Evolutionary conservation across 352 stramenopile species (phyloP).

Genomic region (Globisporangium cystogenes): DNA sequence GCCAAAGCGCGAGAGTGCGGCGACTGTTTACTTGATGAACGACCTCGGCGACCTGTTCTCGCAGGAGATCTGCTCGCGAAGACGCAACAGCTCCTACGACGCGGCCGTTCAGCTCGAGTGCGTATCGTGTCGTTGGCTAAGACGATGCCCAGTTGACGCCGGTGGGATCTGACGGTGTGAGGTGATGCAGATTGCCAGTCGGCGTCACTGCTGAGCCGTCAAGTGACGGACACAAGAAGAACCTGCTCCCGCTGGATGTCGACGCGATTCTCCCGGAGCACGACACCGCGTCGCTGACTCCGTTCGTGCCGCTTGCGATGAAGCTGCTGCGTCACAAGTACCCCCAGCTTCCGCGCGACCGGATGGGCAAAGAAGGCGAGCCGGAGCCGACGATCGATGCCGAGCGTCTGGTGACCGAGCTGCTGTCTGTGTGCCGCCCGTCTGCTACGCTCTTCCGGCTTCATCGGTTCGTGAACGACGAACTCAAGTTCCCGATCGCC

Average conservation of each 20-base stretch:
- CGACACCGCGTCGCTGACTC: conserved; percentile 34
- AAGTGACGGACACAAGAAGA: conserved; percentile 12
- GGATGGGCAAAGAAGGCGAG: not conserved
- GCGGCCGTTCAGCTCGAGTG: conserved; percentile 54
- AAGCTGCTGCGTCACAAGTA: conserved; percentile 44
- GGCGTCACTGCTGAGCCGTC: conserved; percentile 29
- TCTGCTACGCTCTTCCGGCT: conserved; percentile 57
- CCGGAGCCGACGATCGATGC: conserved; percentile 19
- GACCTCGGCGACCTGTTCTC: conserved; percentile 58
- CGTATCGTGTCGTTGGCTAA: conserved; percentile 8
- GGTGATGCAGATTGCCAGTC: conserved; percentile 38
- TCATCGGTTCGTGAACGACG: conserved; percentile 47
- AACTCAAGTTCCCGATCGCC: conserved; percentile 32
- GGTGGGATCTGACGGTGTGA: not conserved
- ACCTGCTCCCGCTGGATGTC: conserved; percentile 35
- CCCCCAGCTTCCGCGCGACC: conserved; percentile 29
- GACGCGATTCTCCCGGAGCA: conserved; percentile 60
- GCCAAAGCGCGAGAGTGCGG: conserved; percentile 13
- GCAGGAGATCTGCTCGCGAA: conserved; percentile 35
- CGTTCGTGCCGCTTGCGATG: conserved; percentile 35
- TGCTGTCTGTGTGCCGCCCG: conserved; percentile 36
- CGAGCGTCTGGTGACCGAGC: conserved; percentile 23
- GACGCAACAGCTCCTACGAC: conserved; percentile 28
- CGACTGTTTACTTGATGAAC: conserved; percentile 61
- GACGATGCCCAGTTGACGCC: no score